Conservation (phyloP, 345 rosid species). For the Eutrema japonicum region DNA sequence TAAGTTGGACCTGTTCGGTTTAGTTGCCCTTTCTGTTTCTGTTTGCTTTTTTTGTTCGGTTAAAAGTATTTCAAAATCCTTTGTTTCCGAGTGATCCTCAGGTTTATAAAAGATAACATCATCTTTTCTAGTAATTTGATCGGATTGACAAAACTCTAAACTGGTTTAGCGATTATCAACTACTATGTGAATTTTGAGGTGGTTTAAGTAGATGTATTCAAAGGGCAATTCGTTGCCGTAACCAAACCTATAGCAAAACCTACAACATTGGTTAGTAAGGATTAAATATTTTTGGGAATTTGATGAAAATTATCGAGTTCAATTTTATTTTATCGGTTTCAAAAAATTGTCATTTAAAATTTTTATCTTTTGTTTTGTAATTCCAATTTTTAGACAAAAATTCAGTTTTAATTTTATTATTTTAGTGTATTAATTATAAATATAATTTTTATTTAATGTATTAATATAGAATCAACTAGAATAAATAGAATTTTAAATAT, state of each 20-base stretch:
- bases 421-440: too few relatives aligned
- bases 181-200: neutral
- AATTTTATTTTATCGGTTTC: neutral
- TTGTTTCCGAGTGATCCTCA: neutral
- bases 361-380: too few relatives aligned
- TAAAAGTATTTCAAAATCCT: neutral
- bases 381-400: too few relatives aligned
- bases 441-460: too few relatives aligned
- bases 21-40: neutral
- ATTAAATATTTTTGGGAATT: neutral
- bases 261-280: slow-evolving; percentile 1
- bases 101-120: neutral
- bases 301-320: neutral
- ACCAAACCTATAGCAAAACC: neutral
- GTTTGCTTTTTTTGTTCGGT: neutral
- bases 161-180: neutral
- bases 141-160: neutral
- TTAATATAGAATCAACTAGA: too few relatives aligned
- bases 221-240: neutral
- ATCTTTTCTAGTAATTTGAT: neutral
- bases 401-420: too few relatives aligned
- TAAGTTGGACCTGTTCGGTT: slow-evolving; percentile 8
- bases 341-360: too few relatives aligned
- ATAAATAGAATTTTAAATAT: too few relatives aligned
- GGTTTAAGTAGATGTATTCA: neutral